Base-by-base conservation (phyloP, 2,329 filamentous ascomycete genomes). In the Colletotrichum gloeosporioides region DNA sequence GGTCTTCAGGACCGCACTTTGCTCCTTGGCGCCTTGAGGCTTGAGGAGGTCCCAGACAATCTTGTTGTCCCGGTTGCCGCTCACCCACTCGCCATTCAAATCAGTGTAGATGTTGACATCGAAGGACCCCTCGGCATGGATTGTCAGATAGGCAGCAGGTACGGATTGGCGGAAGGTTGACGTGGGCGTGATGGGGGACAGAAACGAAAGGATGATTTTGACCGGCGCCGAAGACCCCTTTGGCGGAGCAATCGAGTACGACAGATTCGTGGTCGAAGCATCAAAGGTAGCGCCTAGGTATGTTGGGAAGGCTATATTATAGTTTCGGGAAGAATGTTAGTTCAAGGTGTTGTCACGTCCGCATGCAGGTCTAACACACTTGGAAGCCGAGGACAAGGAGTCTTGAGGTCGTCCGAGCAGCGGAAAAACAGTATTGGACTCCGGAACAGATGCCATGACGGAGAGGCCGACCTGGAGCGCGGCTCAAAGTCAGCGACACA, bases 161-260 rank as follows among this genome's bases (percentile, higher is more conserved):
- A 97, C 91, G 18, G 94, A 93, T 86, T 96, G 95, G 78, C 95
- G 90, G 80, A 96, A 87, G 62, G 94, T 96, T 72, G 95, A 96
- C 2, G 93, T 95, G 2, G 95, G 94, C 0, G 95, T 96, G 66
- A 97, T 93, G 5, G 95, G 95, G 9, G 94, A 96, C 67, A 96
- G 87, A 83, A 94, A 90, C 2, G 88, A 89, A 44, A 91, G 83
- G 6, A 82, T 87, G 29, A 91, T 80, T 55, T 82, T 85, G 25
- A 86, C 77, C 10, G 79, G 76, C 18, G 77, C 79, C 15, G 81
- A 80, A 16, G 80, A 80, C 8, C 71, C 78, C 29, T 77, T 79
- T 13, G 83, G 80, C 7, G 78, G 82, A 16, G 80, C 78, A 39
- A 89, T 82, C n/a, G 81, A 80, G 76, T 89, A 90, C 3, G 87